Evolutionary conservation across 1,139 yeast species (phyloP).

Genomic region (Nakaseomyces uthaithaninus): DNA sequence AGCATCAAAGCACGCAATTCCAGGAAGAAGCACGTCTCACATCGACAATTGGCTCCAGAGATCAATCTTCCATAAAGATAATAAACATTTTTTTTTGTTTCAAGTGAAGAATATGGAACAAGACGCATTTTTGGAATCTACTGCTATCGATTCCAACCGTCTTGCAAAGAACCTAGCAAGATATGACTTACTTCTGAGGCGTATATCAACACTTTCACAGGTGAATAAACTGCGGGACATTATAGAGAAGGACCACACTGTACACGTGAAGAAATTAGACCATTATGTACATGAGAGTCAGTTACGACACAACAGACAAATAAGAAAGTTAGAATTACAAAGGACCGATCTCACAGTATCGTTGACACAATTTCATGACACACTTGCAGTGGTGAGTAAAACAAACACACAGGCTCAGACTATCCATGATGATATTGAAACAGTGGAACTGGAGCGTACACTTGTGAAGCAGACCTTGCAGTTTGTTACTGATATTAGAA

Average conservation of each 20-base stretch:
- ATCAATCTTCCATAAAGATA: no score
- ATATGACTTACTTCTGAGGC: slow-evolving; percentile 23
- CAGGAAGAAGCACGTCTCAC: no score
- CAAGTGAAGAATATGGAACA: not conserved
- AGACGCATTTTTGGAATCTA: not conserved
- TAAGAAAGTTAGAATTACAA: slow-evolving; percentile 34
- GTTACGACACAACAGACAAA: slow-evolving; percentile 25
- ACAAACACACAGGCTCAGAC: slow-evolving; percentile 61
- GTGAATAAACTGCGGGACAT: slow-evolving; percentile 22
- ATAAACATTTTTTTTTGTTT: no score
- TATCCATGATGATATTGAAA: slow-evolving; percentile 60
- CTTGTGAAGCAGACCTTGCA: slow-evolving; percentile 57
- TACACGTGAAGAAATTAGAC: slow-evolving; percentile 17
- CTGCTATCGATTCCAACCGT: slow-evolving; percentile 1
- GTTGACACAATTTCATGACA: slow-evolving; percentile 32
- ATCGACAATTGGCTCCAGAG: no score
- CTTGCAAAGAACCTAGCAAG: slow-evolving; percentile 25
- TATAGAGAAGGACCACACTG: slow-evolving; percentile 18
- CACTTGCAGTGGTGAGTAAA: slow-evolving; percentile 32
- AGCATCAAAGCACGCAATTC: no score
- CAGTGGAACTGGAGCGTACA: slow-evolving; percentile 62
- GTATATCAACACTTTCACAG: slow-evolving; percentile 27
- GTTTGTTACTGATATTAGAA: slow-evolving; percentile 59
- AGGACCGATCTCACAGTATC: slow-evolving; percentile 41
- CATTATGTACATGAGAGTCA: slow-evolving; percentile 21